Base-by-base conservation (phyloP, 164 flowering plant species). In the Euptelea pleiosperma region DNA sequence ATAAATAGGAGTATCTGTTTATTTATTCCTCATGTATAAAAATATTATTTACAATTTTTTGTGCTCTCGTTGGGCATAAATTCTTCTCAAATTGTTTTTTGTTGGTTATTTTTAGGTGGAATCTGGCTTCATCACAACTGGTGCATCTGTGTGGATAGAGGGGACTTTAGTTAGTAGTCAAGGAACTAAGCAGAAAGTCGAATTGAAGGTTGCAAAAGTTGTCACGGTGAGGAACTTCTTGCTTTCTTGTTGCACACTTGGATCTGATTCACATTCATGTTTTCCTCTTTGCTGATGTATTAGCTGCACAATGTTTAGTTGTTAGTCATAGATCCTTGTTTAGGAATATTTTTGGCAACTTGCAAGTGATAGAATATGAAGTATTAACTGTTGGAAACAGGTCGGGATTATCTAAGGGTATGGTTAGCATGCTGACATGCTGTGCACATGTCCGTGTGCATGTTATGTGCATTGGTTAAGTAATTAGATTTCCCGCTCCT, bases 131-230 rank as follows among this genome's bases (percentile, higher is more conserved):
- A 69, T 88, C 48, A 46, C 85, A 10, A 91, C 99, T 60, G 97
- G 99, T 58, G 96, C 99, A 55, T 91, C 99, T 35, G 50, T 91
- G 43, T 76, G 75, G 61, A 69, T 94, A 25, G 77, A 80, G 81
- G 99, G 99, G 37, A 65, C 55, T 43, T 21, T 94, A 48, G 88
- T 81, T 45, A 55, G 52, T 28, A 94, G 99, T 75, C 97, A 81
- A 74, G 99, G 99, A 47, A 73, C 93, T 36, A 86, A 89, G 71
- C 99, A 94, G 61, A 94, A 86, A 60, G 82, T 91, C 67, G 99
- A 94, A 60, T 44, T 94, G 71, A 88, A 82, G 68, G 84, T 82
- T 26, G 60, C 70, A 8, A 84, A 87, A 67, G 58, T 94, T 58
- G 60, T 71, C 16, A 54, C 60, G 72, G 97, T 86, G 73, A 73